phyloP scores from a whole-genome alignment of 192 early-diverging fungal species.

The Entomortierella chlamydospora region DNA sequence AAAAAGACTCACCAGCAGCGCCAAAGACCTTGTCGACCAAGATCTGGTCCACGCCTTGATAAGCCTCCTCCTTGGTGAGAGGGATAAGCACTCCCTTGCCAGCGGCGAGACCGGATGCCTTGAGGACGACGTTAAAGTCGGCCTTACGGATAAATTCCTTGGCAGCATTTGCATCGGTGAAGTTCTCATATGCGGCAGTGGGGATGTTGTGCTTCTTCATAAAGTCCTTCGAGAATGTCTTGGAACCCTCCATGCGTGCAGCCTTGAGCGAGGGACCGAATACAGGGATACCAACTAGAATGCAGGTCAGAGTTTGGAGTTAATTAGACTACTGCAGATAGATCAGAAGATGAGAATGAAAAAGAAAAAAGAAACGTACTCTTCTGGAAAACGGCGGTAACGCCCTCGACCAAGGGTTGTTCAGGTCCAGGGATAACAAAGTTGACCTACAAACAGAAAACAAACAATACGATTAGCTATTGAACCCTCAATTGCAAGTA shows the following conservation, averaged over 20 bases:
- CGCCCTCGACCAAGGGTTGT: slow-evolving; percentile 96
- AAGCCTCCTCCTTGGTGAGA: slow-evolving; percentile 83
- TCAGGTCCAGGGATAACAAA: slow-evolving; percentile 96
- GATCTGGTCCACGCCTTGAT: slow-evolving; percentile 84
- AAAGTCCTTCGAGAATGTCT: slow-evolving; percentile 98
- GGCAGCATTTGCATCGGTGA: slow-evolving; percentile 14
- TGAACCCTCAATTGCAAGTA: neutral
- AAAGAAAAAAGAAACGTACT: slow-evolving; percentile 53
- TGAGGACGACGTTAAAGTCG: slow-evolving; percentile 51
- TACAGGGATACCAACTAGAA: slow-evolving; percentile 84
- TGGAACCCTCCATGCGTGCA: slow-evolving; percentile 95
- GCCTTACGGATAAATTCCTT: slow-evolving; percentile 31
- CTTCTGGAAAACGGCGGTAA: slow-evolving; percentile 85
- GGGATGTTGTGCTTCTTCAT: slow-evolving; percentile 97
- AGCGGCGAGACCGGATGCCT: slow-evolving; percentile 96
- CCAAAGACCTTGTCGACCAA: slow-evolving; percentile 96
- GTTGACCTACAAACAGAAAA: slow-evolving; percentile 59
- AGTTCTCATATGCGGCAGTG: slow-evolving; percentile 88
- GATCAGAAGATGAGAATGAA: neutral
- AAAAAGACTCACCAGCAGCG: slow-evolving; percentile 68
- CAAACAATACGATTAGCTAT: neutral
- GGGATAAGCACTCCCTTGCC: slow-evolving; percentile 98
- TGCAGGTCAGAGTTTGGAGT: too few species aligned
- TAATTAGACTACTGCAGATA: too few species aligned
- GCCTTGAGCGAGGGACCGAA: slow-evolving; percentile 94